Evolutionary conservation across 805 yeast species (phyloP), one percentile per base, ranked within the genome.

Genomic region (Yarrowia phangngaensis): DNA sequence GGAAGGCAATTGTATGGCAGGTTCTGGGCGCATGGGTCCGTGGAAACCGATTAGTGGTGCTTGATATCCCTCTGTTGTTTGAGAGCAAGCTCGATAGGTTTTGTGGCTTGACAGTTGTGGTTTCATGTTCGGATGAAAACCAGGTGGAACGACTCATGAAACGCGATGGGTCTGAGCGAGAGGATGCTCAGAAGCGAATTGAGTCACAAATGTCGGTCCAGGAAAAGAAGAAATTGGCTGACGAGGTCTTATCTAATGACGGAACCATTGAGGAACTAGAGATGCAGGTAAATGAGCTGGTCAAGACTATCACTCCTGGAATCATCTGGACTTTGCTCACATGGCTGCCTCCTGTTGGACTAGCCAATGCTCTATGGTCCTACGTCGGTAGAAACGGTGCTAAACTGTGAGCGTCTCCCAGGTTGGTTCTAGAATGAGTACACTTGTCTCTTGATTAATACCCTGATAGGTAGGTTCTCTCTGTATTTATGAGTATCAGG

Each of bases 11-110:
- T 59, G 62, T 76, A 7, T 67, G 72, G 64, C 76, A 75, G 56
- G 66, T 86, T 1, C 27, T 82, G 2, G 52, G 55, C 45, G 75
- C 76, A 13, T 92, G 88, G 72, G 22, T 86, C 11, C 16, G 52
- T 17, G 78, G 86, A 11, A 60, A 76, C 33, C 63, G 70, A 11
- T 57, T 87, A 60, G 88, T 87, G 3, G 67, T 92, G 0, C 64
- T 92, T 40, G 99, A 92, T 60, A 90, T 94, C 2, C 99, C 99
- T 1, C 68, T 92, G 28, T 67, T 92, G 14, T 92, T 85, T 64
- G 98, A 92, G 63, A 74, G 87, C 26, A 76, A 79, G 1, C 69
- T 90, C 56, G 79, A 86, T 59, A 57, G 61, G 35, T 66, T 82
- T 17, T 90, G 97, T 61, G 95, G 92, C 0, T 61, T 69, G 8